Base-by-base conservation (phyloP, 768 basidiomycete genomes). In the Chalciporus pseudorubinellus region DNA sequence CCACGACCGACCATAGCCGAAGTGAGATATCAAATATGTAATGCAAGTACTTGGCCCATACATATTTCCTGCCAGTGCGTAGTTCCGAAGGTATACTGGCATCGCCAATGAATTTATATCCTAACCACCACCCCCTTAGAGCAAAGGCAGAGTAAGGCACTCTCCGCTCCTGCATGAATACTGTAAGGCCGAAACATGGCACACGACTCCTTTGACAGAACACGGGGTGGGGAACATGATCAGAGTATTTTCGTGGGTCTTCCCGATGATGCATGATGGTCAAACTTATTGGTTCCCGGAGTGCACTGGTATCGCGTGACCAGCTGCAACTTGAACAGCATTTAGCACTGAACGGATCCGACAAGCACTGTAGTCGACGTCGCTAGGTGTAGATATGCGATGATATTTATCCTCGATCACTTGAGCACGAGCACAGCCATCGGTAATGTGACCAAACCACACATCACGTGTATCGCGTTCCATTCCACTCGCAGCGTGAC, bases 381-480 rank as follows among this genome's bases (percentile, higher is more conserved):
- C n/a, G n/a, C n/a, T n/a, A n/a, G n/a, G n/a, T n/a, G n/a, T n/a
- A n/a, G n/a, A n/a, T n/a, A 28, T 4, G 9, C 26, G 26, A 26
- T 26, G 26, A 26, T 24, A n/a, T n/a, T n/a, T 7, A 29, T 29
- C 29, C 29, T 29, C 29, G 29, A 29, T 29, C 29, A 29, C 12
- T 29, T 6, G 29, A 29, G 24, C 24, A 24, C 24, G 24, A 28
- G 26, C 26, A 28, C 26, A 28, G 26, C 26, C 26, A 28, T 24
- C 29, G 29, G 12, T 14, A 34, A n/a, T 16, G 33, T 16, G 29
- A 31, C 31, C 16, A 6, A 39, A 10, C 12, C 2, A 36, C 46
- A 33, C 28, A 40, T 21, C 63, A 64, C 64, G 63, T 64, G 63
- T 51, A 51, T 26, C 53, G 59, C 59, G 56, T 58, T 57, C 43